Conservation (phyloP, 768 basidiomycete species). For the Auricularia heimuer region DNA sequence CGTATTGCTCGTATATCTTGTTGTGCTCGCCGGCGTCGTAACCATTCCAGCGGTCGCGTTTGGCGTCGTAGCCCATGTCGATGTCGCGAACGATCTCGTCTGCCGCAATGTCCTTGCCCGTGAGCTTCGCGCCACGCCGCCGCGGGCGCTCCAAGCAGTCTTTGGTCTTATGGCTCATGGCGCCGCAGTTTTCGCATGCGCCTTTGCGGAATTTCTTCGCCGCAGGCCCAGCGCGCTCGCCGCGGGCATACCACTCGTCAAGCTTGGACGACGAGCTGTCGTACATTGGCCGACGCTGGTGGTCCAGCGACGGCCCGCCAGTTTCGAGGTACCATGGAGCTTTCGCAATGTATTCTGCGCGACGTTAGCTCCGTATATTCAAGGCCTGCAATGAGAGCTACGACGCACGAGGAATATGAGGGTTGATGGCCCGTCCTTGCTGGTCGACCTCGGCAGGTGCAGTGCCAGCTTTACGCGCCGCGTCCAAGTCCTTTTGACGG, state of each 20-base stretch:
- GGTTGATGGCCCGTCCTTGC: conserved; percentile 92
- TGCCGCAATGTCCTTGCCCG: conserved; percentile 78
- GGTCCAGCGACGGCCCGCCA: conserved; percentile 84
- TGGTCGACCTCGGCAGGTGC: conserved; percentile 93
- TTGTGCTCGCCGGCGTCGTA: conserved; percentile 87
- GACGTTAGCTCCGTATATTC: background rate
- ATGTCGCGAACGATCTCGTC: conserved; percentile 88
- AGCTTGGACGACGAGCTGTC: conserved; percentile 50
- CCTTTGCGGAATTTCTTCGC: conserved; percentile 97
- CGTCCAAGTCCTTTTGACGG: conserved; percentile 93
- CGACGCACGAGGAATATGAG: conserved; percentile 92
- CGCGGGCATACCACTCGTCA: conserved; percentile 88
- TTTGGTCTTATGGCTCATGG: conserved; percentile 81
- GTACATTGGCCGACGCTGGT: conserved; percentile 73
- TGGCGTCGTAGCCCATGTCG: conserved; percentile 73
- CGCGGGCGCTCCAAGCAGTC: conserved; percentile 96
- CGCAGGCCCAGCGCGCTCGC: conserved; percentile 73
- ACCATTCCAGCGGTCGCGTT: conserved; percentile 97
- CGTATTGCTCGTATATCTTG: conserved; percentile 86
- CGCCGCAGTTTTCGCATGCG: conserved; percentile 98
- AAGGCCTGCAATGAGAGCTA: background rate
- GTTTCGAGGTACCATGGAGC: conserved; percentile 99
- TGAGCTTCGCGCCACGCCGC: conserved; percentile 90
- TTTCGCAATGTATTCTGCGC: conserved; percentile 84
- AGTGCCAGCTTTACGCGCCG: conserved; percentile 96